These are phyloP conservation scores for Vachellia pachyceras DNA, from an alignment of 306 rosid species.

Conservation along the genomic window DNA sequence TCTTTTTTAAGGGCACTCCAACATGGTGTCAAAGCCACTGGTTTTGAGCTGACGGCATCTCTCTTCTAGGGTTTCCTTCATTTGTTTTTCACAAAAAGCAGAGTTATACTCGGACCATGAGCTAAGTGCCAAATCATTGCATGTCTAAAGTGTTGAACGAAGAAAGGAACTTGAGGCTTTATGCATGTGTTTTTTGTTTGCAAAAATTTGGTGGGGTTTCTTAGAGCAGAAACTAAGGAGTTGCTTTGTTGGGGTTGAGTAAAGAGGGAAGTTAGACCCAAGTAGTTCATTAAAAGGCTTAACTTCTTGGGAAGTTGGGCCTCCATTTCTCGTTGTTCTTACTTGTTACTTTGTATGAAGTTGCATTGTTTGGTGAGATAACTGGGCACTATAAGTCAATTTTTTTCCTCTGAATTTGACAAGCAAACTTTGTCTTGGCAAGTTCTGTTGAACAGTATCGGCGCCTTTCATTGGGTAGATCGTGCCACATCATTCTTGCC, in stretches of 20 bases:
- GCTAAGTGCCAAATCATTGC: not conserved
- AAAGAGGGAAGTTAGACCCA: not conserved
- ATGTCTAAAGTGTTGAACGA: not conserved
- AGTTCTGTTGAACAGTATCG: slow-evolving; percentile 64
- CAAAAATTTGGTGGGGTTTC: not conserved
- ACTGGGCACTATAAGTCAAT: not conserved
- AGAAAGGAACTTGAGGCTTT: not conserved
- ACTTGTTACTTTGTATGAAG: slow-evolving; percentile 16
- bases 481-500: slow-evolving; percentile 74
- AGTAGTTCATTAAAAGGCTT: not conserved
- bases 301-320: not conserved
- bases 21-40: not conserved
- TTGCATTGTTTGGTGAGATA: slow-evolving; percentile 15
- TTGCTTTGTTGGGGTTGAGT: not conserved
- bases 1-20: not conserved
- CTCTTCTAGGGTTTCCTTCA: not conserved
- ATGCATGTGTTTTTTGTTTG: not conserved
- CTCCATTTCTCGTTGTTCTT: slow-evolving; percentile 6
- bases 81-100: not conserved
- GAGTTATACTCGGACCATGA: not conserved
- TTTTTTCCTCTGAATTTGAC: slow-evolving; percentile 19
- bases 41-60: not conserved
- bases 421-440: slow-evolving; percentile 30
- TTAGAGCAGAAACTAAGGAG: not conserved
- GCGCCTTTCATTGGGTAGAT: slow-evolving; percentile 95